Percentiles rank a stretch among this genome's conserved stretches.
These are phyloP conservation scores for Phtheirospermum japonicum DNA, from an alignment of 257 asterid genomes.

Conservation along the genomic window DNA sequence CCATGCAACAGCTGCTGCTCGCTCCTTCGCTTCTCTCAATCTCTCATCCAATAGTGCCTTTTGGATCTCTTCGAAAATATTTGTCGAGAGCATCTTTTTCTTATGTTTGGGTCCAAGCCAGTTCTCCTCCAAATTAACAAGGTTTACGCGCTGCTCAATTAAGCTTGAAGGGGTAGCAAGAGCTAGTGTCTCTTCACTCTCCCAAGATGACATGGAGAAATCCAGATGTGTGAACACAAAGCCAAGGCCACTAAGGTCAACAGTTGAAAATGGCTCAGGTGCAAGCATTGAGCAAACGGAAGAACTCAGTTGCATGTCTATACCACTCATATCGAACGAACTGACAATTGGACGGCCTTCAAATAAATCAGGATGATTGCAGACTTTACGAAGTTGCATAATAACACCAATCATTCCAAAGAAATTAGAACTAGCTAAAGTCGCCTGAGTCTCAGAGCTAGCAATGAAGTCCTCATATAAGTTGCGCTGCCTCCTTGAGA, in stretches of 20 bases:
- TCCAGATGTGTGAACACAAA: conserved; percentile 81
- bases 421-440: conserved; percentile 84
- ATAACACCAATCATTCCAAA: conserved; percentile 98
- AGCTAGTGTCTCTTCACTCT: conserved; percentile 72
- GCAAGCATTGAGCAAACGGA: conserved; percentile 69
- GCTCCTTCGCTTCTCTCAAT: conserved; percentile 70
- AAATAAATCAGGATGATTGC: conserved; percentile 99
- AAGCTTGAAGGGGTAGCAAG: conserved; percentile 76
- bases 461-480: conserved; percentile 97
- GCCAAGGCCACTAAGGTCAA: conserved; percentile 77
- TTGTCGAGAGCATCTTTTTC: conserved; percentile 46
- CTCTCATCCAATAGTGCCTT: conserved; percentile 63
- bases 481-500: conserved; percentile 96
- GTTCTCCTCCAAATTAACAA: conserved; percentile 41
- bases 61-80: conserved; percentile 73
- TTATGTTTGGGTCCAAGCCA: conserved; percentile 37
- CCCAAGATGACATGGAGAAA: conserved; percentile 90
- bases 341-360: conserved; percentile 99
- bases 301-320: conserved; percentile 79
- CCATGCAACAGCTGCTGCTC: conserved; percentile 78
- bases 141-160: conserved; percentile 51
- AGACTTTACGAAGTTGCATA: conserved; percentile 99
- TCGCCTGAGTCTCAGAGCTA: conserved; percentile 98
- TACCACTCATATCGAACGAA: conserved; percentile 85
- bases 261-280: conserved; percentile 53